Evolutionary conservation across 352 stramenopile species (phyloP), one percentile per base, ranked within the genome.

Genomic region (Phytophthora chlamydospora): DNA sequence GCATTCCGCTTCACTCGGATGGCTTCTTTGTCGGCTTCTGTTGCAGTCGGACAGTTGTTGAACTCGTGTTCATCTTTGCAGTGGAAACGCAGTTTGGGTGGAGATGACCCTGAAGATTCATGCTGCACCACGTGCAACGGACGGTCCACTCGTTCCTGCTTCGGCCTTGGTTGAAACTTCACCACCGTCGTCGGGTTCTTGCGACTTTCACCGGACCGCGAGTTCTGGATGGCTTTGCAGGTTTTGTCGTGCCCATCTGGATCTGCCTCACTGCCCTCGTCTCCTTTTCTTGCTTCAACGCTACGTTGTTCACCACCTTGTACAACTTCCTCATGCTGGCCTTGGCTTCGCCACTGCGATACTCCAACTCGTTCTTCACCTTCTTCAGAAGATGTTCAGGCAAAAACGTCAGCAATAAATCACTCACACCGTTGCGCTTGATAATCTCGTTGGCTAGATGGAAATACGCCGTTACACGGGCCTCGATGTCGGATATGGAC

Each of bases 361-460:
- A 52, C 19, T n/a, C n/a, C n/a, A n/a, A n/a, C n/a, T 60, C 52
- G 13, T 44, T 50, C n/a, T 29, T 10, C 32, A 46, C 33, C 17
- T 38, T 45, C 3, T 38, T 51, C 7, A 5, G 6, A 2, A 43
- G 32, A 13, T 38, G 31, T 2, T 14, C 16, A 17, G 39, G 40
- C 12, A 55, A 4, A 10, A 39, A 43, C 17, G 43, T 52, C 29
- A 46, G 9, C 6, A 60, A 44, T 14, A 57, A 38, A 13, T 50
- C 45, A 29, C 8, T 32, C 29, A 63, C 45, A 16, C 39, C 45
- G 3, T 63, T 44, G 13, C 12, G 44, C 38, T 56, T 63, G 31
- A 63, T 63, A 24, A 57, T 63, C 7, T 51, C 45, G 38, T 63
- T 63, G 29, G 44, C 36, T 5, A 56, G 55, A 10, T 63, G 55